These are phyloP conservation scores for Malania oleifera DNA, from an alignment of 164 flowering plant species.

Conservation along the genomic window DNA sequence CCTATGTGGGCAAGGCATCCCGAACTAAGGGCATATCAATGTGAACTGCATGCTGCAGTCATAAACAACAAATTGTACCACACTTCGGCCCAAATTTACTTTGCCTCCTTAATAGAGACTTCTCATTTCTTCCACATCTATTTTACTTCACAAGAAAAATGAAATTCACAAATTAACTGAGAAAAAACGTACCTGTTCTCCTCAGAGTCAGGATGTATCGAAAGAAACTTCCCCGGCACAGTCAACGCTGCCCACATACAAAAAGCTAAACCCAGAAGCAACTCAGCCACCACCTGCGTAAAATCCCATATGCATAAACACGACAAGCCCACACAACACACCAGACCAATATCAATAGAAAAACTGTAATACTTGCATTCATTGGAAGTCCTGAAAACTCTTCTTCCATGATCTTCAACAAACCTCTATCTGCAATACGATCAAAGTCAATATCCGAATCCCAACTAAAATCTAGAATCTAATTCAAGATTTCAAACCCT, in stretches of 20 bases:
- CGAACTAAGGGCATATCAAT: no score
- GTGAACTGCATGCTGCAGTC: no score
- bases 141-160: not conserved
- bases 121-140: not conserved
- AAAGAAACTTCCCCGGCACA: constrained; percentile 75
- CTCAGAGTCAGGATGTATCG: constrained; percentile 77
- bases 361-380: constrained; percentile 31
- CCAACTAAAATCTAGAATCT: constrained; percentile 1
- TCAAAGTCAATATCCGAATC: not conserved
- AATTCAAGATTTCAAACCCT: constrained; percentile 2
- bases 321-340: not conserved
- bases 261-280: constrained; percentile 54
- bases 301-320: constrained; percentile 11
- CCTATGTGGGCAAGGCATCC: no score
- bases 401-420: constrained; percentile 90
- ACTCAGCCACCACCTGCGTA: constrained; percentile 65
- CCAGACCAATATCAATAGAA: not conserved
- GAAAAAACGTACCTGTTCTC: constrained; percentile 64
- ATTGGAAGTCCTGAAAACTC: constrained; percentile 83
- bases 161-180: not conserved
- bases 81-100: no score
- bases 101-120: no score
- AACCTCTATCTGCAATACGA: constrained; percentile 62
- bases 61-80: no score
- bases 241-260: constrained; percentile 79